Conservation (phyloP, 805 yeast species). For the Kregervanrija fluxuum region DNA sequence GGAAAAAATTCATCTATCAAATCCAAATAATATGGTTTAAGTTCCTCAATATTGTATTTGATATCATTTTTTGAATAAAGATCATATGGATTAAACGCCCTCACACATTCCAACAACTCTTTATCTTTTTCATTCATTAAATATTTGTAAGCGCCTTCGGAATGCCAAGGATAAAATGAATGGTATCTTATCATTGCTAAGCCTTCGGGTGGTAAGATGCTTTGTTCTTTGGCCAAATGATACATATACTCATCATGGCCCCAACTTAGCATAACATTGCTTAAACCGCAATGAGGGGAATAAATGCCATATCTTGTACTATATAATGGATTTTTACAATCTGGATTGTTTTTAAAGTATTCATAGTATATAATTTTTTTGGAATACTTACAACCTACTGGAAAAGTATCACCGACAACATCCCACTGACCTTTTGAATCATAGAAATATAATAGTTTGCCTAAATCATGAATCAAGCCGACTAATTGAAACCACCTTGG, state of each 20-base stretch:
- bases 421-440: slow-evolving; percentile 77
- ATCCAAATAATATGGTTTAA: slow-evolving; percentile 53
- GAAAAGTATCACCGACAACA: slow-evolving; percentile 74
- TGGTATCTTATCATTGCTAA: slow-evolving; percentile 71
- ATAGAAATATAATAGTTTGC: slow-evolving; percentile 60
- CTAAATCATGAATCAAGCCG: slow-evolving; percentile 66
- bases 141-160: slow-evolving; percentile 57
- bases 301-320: slow-evolving; percentile 62
- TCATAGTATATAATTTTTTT: slow-evolving; percentile 54
- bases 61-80: slow-evolving; percentile 55
- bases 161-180: slow-evolving; percentile 73
- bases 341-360: slow-evolving; percentile 54
- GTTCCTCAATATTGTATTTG: slow-evolving; percentile 38
- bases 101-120: slow-evolving; percentile 54
- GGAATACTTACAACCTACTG: slow-evolving; percentile 64
- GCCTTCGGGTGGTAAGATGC: slow-evolving; percentile 57
- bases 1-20: slow-evolving; percentile 67
- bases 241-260: slow-evolving; percentile 79
- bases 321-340: slow-evolving; percentile 54
- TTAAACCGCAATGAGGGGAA: slow-evolving; percentile 56
- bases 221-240: slow-evolving; percentile 58
- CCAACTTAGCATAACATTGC: slow-evolving; percentile 68
- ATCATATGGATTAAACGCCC: slow-evolving; percentile 62
- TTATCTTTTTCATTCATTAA: slow-evolving; percentile 58
- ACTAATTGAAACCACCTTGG: slow-evolving; percentile 75